Evolutionary conservation across 164 flowering plant species (phyloP), one percentile per base, ranked within the genome.

Genomic region (Stephania yunnanensis): DNA sequence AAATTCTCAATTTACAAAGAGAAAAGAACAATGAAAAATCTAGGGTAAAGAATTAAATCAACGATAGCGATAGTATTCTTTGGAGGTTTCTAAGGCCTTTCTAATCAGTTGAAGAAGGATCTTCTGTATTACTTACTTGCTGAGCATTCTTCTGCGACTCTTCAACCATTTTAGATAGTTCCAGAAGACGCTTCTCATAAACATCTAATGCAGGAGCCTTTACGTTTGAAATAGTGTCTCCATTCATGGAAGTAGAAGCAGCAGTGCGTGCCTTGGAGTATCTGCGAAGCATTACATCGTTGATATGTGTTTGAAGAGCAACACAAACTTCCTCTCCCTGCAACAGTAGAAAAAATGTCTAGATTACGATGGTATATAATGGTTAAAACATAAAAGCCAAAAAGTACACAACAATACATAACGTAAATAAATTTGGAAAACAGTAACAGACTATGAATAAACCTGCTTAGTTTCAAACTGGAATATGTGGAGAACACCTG

Each of bases 381-480:
- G 46, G 22, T 19, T 11, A 13, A 74, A 7, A 7, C 61, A 6
- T 64, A 2, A 71, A 55, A 50, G 12, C 25, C 19, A 8, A 61
- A 48, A 71, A 30, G 44, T 74, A 52, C 30, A 68, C 3, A 46
- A 42, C 42, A 8, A 7, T 10, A 61, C 42, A 36, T 0, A 36
- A 36, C 42, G 42, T 36, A 36, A 36, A 2, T 36, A 36, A 36
- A 36, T 20, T 10, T n/a, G 29, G 55, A 48, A 9, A 11, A 44
- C 13, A 8, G 15, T 15, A 69, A 8, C 19, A 17, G 71, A 65
- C 61, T 17, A 68, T 48, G 6, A 12, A 9, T 20, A 45, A 69
- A 96, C 99, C 98, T 94, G 99, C 86, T 92, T 94, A 2, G 99
- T 96, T 82, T 94, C 99, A 84, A 96, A 96, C 83, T 96, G 99